Base-by-base conservation (phyloP, 306 rosid genomes). In the Senna tora region DNA sequence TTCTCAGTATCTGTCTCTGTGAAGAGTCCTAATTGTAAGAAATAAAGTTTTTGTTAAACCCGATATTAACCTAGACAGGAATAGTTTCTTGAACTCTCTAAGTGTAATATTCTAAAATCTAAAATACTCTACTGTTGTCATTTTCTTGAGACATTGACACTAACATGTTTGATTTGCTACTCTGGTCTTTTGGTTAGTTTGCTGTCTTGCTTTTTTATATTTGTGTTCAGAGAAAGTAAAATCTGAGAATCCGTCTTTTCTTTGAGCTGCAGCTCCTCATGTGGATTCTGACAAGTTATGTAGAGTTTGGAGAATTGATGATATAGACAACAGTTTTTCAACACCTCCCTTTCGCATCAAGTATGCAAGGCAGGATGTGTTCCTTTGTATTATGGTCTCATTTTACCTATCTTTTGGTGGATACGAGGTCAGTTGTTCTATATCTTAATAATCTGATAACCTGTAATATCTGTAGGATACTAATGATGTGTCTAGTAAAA, bases 241-340 rank as follows among this genome's bases (percentile, higher is more conserved):
- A 67, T 71, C 83, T 74, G 71, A 75, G 58, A 75, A 53, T 51
- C 77, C 7, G 22, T 61, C 78, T 62, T 76, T 82, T 84, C 81
- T 75, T 82, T 82, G 80, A 73, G 81, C 68, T 83, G 87, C 96
- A 93, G 98, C 86, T 75, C 93, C 96, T 52, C 96, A 93, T 72
- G 76, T 83, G 69, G 89, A 87, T 72, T 87, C 88, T 73, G 97
- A 88, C 80, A 86, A 88, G 88, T 80, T 79, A 67, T 78, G 84
- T 81, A 92, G 97, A 78, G 93, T 88, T 70, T 93, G 98, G 98
- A 85, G 77, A 84, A 88, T 93, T 57, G 89, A 93, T 67, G 98
- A 93, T 79, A 73, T 77, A 25, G 98, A 93, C 84, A 93, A 93
- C 79, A 93, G 98, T 84, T 93, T 93, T 74, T 90, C 92, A 63